Evolutionary conservation across 129 eudicot species (phyloP), one percentile per base, ranked within the genome.

Genomic region (Smallanthus sonchifolius): DNA sequence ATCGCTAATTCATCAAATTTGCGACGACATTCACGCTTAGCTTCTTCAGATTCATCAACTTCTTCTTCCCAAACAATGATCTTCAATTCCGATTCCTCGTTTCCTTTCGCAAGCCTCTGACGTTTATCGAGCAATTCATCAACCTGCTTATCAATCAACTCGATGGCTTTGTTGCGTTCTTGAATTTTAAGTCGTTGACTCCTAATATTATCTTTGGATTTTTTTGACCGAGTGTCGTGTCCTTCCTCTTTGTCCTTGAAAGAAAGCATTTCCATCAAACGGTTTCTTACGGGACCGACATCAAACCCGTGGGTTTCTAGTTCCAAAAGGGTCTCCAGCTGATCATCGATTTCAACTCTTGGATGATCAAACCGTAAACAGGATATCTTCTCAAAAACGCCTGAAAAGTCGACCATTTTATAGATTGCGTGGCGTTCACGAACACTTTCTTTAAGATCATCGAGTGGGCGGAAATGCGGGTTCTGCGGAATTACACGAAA

Each of bases 401-500:
- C 78, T 7, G 81, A 48, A 52, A 86, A 94, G 14, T 65, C 87
- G 0, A 94, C 93, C 93, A 91, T 86, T 39, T n/a, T 38, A n/a
- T 84, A 88, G 69, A 88, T 88, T 36, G 98, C 98, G 44, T 86
- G 71, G 20, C 96, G 96, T 79, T 94, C 97, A 0, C 98, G 91
- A 10, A 72, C 51, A 49, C 75, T 74, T 60, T 80, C 89, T 60
- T 72, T 81, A 59, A 43, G 55, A 1, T 38, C 14, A 7, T 77
- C 69, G 39, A 94, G 64, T 15, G 96, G 93, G 6, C 60, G 72
- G 47, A 94, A 94, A 77, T 94, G 98, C 5, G 98, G 98, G 5
- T 74, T 85, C 62, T 90, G 97, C 0, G 97, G 98, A 44, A 83
- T 36, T 63, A 38, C 63, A 51, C 47, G 70, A 60, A 85, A 86